A percentile compares a stretch with the other conserved stretches of the same genome.
phyloP scores from a whole-genome alignment of 2,329 filamentous ascomycete genomes.

The Exophiala spinifera region DNA sequence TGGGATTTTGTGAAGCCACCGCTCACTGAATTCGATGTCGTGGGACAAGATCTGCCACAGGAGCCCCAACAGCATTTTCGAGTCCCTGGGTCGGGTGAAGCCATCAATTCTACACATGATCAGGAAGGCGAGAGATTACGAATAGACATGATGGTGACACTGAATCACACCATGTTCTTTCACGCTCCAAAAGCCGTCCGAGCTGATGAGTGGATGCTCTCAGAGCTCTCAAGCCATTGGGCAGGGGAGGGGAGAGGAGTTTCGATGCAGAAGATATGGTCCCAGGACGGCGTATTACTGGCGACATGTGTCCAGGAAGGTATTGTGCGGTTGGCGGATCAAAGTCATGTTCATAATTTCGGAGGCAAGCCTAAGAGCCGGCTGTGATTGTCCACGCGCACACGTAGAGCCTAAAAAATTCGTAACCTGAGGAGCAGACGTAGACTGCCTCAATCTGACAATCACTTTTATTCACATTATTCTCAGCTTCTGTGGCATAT shows the following conservation, averaged over 20 bases:
- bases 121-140: slow-evolving; percentile 13
- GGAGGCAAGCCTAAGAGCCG: no score
- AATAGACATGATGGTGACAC: slow-evolving; percentile 49
- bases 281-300: slow-evolving; percentile 44
- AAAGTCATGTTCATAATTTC: no score
- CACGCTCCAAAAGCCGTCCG: slow-evolving; percentile 45
- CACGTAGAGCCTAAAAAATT: no score
- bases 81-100: no score
- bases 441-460: no score
- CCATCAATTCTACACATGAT: not conserved
- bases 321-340: slow-evolving; percentile 38
- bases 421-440: no score
- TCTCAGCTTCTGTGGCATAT: no score
- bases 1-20: not conserved
- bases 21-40: no score
- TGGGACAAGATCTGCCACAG: no score
- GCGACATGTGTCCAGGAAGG: slow-evolving; percentile 50
- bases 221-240: slow-evolving; percentile 48
- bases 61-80: no score
- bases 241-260: slow-evolving; percentile 47
- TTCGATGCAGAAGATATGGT: slow-evolving; percentile 48
- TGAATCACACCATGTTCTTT: slow-evolving; percentile 51
- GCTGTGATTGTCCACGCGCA: no score
- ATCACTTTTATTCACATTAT: no score
- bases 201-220: slow-evolving; percentile 49